Evolutionary conservation across 192 early-diverging fungal genomes (phyloP), one percentile per base, ranked within the genome.

Genomic region (Backusella liffmaniae): DNA sequence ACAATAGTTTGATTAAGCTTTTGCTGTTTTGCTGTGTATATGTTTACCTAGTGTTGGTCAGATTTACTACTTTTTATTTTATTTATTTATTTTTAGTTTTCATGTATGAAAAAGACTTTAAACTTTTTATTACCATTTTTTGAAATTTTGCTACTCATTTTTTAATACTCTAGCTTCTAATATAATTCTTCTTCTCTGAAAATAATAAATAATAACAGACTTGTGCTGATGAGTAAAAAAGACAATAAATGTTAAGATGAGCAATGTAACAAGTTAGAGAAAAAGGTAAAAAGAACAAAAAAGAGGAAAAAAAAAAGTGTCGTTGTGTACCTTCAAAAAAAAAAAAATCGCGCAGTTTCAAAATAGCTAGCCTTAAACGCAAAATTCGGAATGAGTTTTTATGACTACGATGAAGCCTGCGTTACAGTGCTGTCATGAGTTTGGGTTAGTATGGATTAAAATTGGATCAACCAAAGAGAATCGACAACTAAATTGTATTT

Each of bases 91-190:
- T 2, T 68, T 68, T 68, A 37, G 32, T 21, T 68, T 36, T 21
- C 10, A 36, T 68, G 15, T 68, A 68, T 68, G 41, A 21, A 36
- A 68, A 21, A 23, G 0, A 59, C 9, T 37, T 37, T 37, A 36
- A 68, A 37, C 67, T 68, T 9, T 37, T 37, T 68, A 34, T 18
- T 67, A 23, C 35, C 67, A 37, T 37, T 68, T 21, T 37, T 68
- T 21, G 35, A 68, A 23, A 68, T 37, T 21, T 68, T 41, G 36
- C 21, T 68, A 35, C 67, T 68, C 34, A 68, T 68, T 68, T 36
- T 41, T 68, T 68, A 18, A 9, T 67, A 35, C n/a, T 67, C 15
- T 49, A 21, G 46, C 18, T 49, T n/a, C 18, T 49, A 49, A 59
- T 59, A 59, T 59, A 59, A 59, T 23, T 59, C 23, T 59, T 59